Conservation (phyloP, 305 asterid genomes). For the Fraxinus ornus region DNA sequence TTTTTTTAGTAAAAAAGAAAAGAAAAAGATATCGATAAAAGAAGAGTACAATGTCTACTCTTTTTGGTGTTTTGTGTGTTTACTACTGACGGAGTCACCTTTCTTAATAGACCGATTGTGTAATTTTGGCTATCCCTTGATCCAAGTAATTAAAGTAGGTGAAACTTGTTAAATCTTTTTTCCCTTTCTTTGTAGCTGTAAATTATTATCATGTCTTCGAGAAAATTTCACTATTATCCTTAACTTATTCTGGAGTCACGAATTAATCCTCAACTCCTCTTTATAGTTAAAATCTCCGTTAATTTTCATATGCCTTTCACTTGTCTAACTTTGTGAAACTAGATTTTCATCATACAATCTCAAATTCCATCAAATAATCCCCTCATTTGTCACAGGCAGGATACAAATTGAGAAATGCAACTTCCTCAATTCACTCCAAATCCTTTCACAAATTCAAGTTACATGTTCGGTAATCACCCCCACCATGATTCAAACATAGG, state of each 20-base stretch:
- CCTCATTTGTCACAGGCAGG: not conserved
- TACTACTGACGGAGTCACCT: not conserved
- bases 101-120: not conserved
- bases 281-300: not conserved
- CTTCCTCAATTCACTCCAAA: constrained; percentile 15
- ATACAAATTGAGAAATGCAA: not conserved
- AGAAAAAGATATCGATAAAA: not conserved
- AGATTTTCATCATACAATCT: not conserved
- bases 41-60: not conserved
- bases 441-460: constrained; percentile 2
- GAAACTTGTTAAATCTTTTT: not conserved
- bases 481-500: constrained; percentile 15
- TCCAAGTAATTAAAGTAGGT: constrained; percentile 25
- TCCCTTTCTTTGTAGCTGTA: not conserved
- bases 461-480: not conserved
- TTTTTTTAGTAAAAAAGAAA: not conserved
- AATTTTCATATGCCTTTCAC: not conserved
- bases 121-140: constrained; percentile 12
- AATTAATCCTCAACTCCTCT: not conserved
- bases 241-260: not conserved
- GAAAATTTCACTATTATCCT: not conserved
- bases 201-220: not conserved
- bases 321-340: not conserved
- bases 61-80: not conserved
- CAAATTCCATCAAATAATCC: not conserved